Base-by-base conservation (phyloP, 768 basidiomycete species). In the Suillus occidentalis region DNA sequence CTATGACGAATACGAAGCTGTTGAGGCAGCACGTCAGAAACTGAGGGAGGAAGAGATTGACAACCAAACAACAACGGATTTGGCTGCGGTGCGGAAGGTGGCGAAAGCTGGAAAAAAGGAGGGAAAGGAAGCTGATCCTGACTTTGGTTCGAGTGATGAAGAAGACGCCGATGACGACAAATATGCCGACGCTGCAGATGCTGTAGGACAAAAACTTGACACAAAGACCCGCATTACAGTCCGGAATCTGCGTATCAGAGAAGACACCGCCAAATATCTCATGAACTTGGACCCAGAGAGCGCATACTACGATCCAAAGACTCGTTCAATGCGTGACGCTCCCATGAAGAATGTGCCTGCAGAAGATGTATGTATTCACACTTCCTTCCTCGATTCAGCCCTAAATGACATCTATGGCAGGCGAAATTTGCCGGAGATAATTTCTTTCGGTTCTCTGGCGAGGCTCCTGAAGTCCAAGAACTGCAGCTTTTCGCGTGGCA, bases 301-400 rank as follows among this genome's bases (percentile, higher is more conserved):
- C 71, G 97, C 97, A 10, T 98, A 99, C 80, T 99, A 99, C 74
- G 97, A 99, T 73, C 97, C 97, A 56, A 99, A 99, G 81, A 99
- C 97, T 14, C 90, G 97, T 72, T 98, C 97, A 8, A 99, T 99
- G 97, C 91, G 97, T 78, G 97, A 99, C 72, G 96, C 97, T 49
- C 97, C 97, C 0, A 66, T 89, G 16, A 87, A 86, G 74, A 85
- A 87, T 69, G 81, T 92, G 31, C 82, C 88, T 7, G 79, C 92
- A n/a, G 95, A 97, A 77, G 97, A 99, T 72, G 95, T 96, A 73
- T 60, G 91, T 31, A 0, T 79, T 9, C 43, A 6, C 28, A 14
- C 59, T 59, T 28, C 3, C 36, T 64, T 40, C 47, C 63, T 43
- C 66, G 36, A 40, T 6, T 25, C 40, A 16, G 22, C 18, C 61